Base-by-base conservation (phyloP, 1,284 basidiomycete genomes). In the Ceratobasidium sp. region DNA sequence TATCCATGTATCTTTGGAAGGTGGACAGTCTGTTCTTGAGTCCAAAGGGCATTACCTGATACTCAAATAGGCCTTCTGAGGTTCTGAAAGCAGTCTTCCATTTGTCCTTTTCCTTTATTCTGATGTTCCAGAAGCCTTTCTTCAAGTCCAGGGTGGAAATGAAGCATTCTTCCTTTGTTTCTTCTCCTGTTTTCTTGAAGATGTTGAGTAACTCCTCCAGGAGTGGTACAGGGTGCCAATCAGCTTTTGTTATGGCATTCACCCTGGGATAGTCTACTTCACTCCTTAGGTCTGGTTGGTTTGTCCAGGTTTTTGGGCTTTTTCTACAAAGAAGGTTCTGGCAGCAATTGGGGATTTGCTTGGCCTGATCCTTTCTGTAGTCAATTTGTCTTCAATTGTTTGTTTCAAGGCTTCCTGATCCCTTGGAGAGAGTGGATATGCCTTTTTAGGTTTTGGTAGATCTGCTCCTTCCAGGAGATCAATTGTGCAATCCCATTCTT, bases 21-120 rank as follows among this genome's bases (percentile, higher is more conserved):
- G 20, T 25, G 13, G 56, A n/a, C n/a, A n/a, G n/a, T n/a, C n/a
- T n/a, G n/a, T n/a, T n/a, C n/a, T n/a, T n/a, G n/a, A n/a, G n/a
- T 17, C 15, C 53, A 53, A n/a, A 17, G n/a, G 29, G 42, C 45
- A 4, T n/a, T n/a, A 32, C 35, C n/a, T 35, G 77, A 68, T 40
- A 68, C 50, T 55, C 71, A 56, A 31, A 70, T 25, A 27, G 55
- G 10, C 29, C 76, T 73, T 31, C 77, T n/a, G n/a, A n/a, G n/a
- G n/a, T n/a, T n/a, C n/a, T n/a, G n/a, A n/a, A n/a, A n/a, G n/a
- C n/a, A n/a, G n/a, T n/a, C n/a, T n/a, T n/a, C n/a, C n/a, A n/a
- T n/a, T n/a, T n/a, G n/a, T n/a, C n/a, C n/a, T n/a, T n/a, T n/a
- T n/a, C n/a, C n/a, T n/a, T n/a, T n/a, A n/a, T n/a, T n/a, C n/a